Base-by-base conservation (phyloP, 202 grass and related monocot genomes). In the Carex sylvatica region DNA sequence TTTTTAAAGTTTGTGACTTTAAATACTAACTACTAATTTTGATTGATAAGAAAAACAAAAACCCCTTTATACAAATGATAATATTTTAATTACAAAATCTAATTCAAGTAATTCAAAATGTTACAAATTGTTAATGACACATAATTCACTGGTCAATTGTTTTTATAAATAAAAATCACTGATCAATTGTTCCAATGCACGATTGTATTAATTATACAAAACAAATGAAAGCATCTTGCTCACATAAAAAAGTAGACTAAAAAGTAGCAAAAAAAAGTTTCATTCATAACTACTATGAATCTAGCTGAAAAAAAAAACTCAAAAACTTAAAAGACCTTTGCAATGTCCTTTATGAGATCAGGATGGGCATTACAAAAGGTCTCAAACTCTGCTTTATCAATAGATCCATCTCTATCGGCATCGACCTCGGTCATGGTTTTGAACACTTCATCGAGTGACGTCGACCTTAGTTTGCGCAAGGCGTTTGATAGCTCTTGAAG, bases 371-470 rank as follows among this genome's bases (percentile, higher is more conserved):
- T 83, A 84, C 95, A 94, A 81, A 98, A 98, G 56, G 90, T 81
- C 80, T 86, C 84, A 86, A 90, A 98, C 88, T 98, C 92, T 3
- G 23, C 30, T 80, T 89, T 92, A 84, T 98, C 90, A 54, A 94
- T 98, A 70, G 85, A 91, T 47, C 95, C 92, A 73, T 98, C 92
- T 14, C 92, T 90, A 52, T 98, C 95, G 49, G 92, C 90, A 84
- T 98, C 95, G 82, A 98, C 85, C 87, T 98, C 92, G 2, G 92
- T 87, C 88, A 98, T 90, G 89, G 94, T 98, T 11, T 47, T 47
- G 44, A 47, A 68, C 90, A 85, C 80, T 88, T 98, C 92, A 83
- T 98, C 95, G 9, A 87, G 69, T 19, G 90, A 90, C 65, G 87
- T 90, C 22, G 88, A 93, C 0, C 92, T 89, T 77, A 94, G 84